Base-by-base conservation (phyloP, 2,329 filamentous ascomycete genomes). In the Sodiomyces alkalinus region DNA sequence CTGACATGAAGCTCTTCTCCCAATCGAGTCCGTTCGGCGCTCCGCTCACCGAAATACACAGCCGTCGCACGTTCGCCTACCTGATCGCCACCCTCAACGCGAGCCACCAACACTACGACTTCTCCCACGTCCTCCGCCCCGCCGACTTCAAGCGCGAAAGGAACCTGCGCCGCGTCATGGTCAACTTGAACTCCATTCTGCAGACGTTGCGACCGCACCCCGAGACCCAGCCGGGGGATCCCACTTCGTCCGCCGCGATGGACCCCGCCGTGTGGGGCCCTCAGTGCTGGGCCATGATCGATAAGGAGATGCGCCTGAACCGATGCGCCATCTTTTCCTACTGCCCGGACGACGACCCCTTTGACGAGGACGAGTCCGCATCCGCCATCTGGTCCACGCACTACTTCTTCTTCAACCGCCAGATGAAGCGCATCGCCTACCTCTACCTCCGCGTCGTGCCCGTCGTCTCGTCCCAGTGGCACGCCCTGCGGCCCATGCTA, bases 391-490 rank as follows among this genome's bases (percentile, higher is more conserved):
- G 87, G 87, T 85, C 81, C 27, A 66, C 86, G 37, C 86, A 96
- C 51, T 94, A 92, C 54, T 93, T 98, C 60, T 92, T 96, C 53
- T 96, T 94, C 67, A 94, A 92, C 62, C 87, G 87, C 45, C 64
- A 75, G 16, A 68, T 78, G 46, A 96, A 96, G 60, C 74, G 90
- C 22, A 87, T 98, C 12, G 86, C 83, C 35, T 98, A 98, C 49
- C 60, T 98, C 25, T 92, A 94, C 46, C 70, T 94, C 25, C 78
- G 87, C 35, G 86, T 82, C n/a, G 72, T 94, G 25, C 87, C 72
- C 33, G 77, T 78, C 41, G 74, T 80, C 45, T 80, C 62, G 38
- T 64, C 64, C 3, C 73, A 64, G 48, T 29, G 47, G 10, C 51
- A 31, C 35, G 44, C 17, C 32, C 47, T 32, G 29, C 37, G 24